phyloP scores from a whole-genome alignment of 2,329 filamentous ascomycete genomes.

The Leptographium procerum region DNA sequence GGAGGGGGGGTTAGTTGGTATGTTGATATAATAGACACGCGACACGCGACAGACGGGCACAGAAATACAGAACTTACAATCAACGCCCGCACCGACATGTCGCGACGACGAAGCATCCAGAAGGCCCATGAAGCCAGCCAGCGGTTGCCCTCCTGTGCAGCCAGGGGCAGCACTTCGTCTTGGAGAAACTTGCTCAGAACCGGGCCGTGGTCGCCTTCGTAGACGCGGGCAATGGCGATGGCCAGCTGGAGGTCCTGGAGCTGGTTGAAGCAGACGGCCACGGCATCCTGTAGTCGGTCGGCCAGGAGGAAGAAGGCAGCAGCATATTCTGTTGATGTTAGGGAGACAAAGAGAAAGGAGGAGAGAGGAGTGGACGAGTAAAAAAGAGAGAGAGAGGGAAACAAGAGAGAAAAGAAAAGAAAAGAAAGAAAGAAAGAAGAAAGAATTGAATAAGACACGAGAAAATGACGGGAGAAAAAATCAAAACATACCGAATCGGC shows the following conservation, averaged over 20 bases:
- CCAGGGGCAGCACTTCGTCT: slow-evolving; percentile 67
- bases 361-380: no score
- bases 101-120: slow-evolving; percentile 73
- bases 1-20: no score
- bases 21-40: no score
- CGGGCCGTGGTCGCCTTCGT: slow-evolving; percentile 72
- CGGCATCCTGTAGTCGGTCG: slow-evolving; percentile 72
- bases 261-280: slow-evolving; percentile 77
- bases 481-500: slow-evolving; percentile 57
- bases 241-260: slow-evolving; percentile 83
- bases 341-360: no score
- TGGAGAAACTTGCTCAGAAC: slow-evolving; percentile 64
- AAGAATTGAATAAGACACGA: not conserved
- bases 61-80: slow-evolving; percentile 44
- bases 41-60: not conserved
- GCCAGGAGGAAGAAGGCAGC: slow-evolving; percentile 92
- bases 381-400: no score
- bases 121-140: slow-evolving; percentile 96
- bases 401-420: no score
- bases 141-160: slow-evolving; percentile 70
- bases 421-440: no score
- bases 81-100: slow-evolving; percentile 74
- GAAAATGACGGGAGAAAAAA: not conserved
- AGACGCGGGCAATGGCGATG: slow-evolving; percentile 75
- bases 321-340: slow-evolving; percentile 59